Conservation (phyloP, 1,284 basidiomycete genomes). For the Earliella scabrosa region DNA sequence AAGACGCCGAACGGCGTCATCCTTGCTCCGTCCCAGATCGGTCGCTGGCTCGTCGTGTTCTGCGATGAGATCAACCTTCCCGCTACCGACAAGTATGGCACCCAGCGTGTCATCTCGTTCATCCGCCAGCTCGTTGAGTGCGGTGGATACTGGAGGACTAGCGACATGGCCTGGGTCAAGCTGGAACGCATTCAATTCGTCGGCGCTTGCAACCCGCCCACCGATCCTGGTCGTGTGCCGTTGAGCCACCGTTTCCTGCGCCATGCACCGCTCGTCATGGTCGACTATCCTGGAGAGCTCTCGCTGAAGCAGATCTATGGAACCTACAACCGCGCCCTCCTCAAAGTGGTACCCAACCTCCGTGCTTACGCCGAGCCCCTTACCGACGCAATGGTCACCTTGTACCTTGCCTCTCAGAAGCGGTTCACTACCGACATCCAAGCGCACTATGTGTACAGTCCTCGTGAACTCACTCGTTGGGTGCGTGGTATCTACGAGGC, state of each 20-base stretch:
- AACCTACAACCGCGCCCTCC: slow-evolving; percentile 96
- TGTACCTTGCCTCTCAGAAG: slow-evolving; percentile 94
- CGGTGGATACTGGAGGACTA: slow-evolving; percentile 94
- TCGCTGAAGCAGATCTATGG: slow-evolving; percentile 99
- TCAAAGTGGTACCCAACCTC: slow-evolving; percentile 95
- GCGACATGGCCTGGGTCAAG: slow-evolving; percentile 97
- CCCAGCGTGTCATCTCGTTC: slow-evolving; percentile 98
- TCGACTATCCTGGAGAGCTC: slow-evolving; percentile 97
- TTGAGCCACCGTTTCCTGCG: slow-evolving; percentile 96
- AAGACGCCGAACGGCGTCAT: slow-evolving; percentile 98
- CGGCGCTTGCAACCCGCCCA: slow-evolving; percentile 99
- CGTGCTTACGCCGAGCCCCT: slow-evolving; percentile 94
- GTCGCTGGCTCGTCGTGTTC: slow-evolving; percentile 98
- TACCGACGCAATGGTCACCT: slow-evolving; percentile 96
- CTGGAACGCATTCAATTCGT: slow-evolving; percentile 99
- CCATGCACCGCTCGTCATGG: slow-evolving; percentile 99
- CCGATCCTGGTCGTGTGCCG: slow-evolving; percentile 99
- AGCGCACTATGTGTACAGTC: slow-evolving; percentile 99
- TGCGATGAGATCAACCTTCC: slow-evolving; percentile 99
- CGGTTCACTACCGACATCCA: slow-evolving; percentile 96
- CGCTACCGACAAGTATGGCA: slow-evolving; percentile 97
- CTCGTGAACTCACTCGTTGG: slow-evolving; percentile 98
- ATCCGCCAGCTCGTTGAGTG: slow-evolving; percentile 96
- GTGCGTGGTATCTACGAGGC: slow-evolving; percentile 97
- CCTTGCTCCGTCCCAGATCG: slow-evolving; percentile 92